phyloP scores from a whole-genome alignment of 441 rosid genomes.

The Pelargonium myrrhifolium region DNA sequence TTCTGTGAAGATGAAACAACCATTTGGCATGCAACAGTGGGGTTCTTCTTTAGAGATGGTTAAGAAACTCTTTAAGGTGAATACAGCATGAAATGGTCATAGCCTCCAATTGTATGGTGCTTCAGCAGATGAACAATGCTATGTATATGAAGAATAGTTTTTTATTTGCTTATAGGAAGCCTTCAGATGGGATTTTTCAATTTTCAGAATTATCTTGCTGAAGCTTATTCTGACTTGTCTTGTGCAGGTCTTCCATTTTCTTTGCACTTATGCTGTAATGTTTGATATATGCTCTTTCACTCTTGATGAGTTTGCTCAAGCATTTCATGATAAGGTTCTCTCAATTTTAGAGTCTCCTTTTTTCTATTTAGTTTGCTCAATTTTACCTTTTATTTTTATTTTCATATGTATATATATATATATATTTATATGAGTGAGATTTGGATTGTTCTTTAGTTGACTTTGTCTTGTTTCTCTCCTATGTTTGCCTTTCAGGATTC shows the following conservation, averaged over 20 bases:
- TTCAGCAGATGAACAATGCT: constrained; percentile 10
- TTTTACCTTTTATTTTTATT: background rate
- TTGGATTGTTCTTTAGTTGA: constrained; percentile 1
- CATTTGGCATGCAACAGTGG: constrained; percentile 72
- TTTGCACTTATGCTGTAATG: constrained; percentile 62
- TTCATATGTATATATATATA: too few relatives aligned
- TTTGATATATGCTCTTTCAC: constrained; percentile 67
- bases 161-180: background rate
- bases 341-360: constrained; percentile 15
- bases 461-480: constrained; percentile 17
- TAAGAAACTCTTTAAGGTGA: constrained; percentile 90
- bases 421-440: background rate
- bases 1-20: constrained; percentile 74
- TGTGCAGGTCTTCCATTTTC: constrained; percentile 83
- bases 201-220: constrained; percentile 21
- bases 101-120: constrained; percentile 9
- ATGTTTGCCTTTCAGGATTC: constrained; percentile 53
- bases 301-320: constrained; percentile 78
- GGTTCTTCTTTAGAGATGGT: constrained; percentile 64
- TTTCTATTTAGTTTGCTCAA: constrained; percentile 11
- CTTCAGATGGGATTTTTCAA: background rate
- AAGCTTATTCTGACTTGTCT: constrained; percentile 18
- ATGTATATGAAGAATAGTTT: constrained; percentile 8
- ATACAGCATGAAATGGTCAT: constrained; percentile 11
- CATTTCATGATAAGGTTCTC: constrained; percentile 89